Conservation (phyloP, 1,284 basidiomycete species). For the Cutaneotrichosporon cutaneum region DNA sequence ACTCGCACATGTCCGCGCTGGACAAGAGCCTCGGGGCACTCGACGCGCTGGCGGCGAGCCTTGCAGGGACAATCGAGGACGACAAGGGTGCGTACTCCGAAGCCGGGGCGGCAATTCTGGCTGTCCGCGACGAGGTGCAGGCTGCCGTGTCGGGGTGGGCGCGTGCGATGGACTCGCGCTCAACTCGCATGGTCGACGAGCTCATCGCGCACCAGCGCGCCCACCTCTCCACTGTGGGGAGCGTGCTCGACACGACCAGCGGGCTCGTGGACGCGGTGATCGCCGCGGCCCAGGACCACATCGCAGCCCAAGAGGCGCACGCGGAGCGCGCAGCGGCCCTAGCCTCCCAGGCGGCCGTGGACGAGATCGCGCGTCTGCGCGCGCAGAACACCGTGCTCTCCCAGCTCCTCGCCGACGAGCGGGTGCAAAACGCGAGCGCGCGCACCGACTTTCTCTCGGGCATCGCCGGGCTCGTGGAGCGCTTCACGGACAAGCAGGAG, state of each 20-base stretch:
- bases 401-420: conserved; percentile 66
- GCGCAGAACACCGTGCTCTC: conserved; percentile 70
- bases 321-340: conserved; percentile 59
- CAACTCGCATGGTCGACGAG: conserved; percentile 41
- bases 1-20: conserved; percentile 32
- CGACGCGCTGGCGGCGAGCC: conserved; percentile 61
- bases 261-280: conserved; percentile 63
- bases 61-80: conserved; percentile 62
- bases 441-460: conserved; percentile 70
- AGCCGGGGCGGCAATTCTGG: conserved; percentile 31
- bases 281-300: conserved; percentile 61
- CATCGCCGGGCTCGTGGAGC: conserved; percentile 67
- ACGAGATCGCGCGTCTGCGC: conserved; percentile 66
- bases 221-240: conserved; percentile 47
- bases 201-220: conserved; percentile 46
- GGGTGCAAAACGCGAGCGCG: conserved; percentile 63
- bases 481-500: conserved; percentile 69
- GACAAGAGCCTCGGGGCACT: conserved; percentile 60
- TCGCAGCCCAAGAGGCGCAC: conserved; percentile 60
- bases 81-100: conserved; percentile 59
- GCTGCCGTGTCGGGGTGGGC: conserved; percentile 46
- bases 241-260: conserved; percentile 45
- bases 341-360: conserved; percentile 58
- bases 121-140: conserved; percentile 41
- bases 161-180: conserved; percentile 31